These are phyloP conservation scores for Coffea eugenioides DNA, from an alignment of 257 asterid genomes.

Conservation along the genomic window DNA sequence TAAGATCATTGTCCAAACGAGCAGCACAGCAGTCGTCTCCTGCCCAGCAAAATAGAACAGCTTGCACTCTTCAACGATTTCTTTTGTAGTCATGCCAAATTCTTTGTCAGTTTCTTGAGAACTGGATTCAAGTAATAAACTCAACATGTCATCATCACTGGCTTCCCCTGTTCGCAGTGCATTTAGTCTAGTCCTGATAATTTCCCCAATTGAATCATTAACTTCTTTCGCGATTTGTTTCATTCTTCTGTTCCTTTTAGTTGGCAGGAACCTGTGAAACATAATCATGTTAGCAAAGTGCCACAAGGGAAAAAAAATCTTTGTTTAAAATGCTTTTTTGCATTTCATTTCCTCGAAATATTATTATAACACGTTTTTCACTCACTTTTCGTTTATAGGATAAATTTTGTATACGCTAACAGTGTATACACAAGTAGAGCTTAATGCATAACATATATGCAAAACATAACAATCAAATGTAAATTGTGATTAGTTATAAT, in stretches of 20 bases:
- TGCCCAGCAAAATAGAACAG: conserved; percentile 61
- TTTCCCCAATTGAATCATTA: neutral
- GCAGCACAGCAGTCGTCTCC: conserved; percentile 52
- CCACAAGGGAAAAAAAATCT: too few relatives aligned
- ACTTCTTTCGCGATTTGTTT: conserved; percentile 18
- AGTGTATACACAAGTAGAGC: too few relatives aligned
- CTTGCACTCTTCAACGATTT: conserved; percentile 59
- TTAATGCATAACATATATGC: too few relatives aligned
- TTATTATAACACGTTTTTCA: too few relatives aligned
- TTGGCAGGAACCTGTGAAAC: conserved; percentile 18
- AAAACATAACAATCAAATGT: too few relatives aligned
- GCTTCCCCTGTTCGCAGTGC: neutral
- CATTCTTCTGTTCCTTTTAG: conserved; percentile 19
- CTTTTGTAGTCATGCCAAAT: conserved; percentile 37
- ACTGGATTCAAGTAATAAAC: conserved; percentile 41
- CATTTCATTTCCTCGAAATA: too few relatives aligned
- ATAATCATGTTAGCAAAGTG: too few relatives aligned
- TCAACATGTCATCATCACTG: conserved; percentile 34
- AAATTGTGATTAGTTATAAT: too few relatives aligned
- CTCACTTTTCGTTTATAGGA: too few relatives aligned
- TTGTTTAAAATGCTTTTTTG: too few relatives aligned
- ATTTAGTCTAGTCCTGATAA: too few relatives aligned
- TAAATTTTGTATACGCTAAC: too few relatives aligned
- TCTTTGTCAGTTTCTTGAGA: conserved; percentile 35
- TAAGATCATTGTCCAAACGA: conserved; percentile 55